Evolutionary conservation across 176 grass and related monocot genomes (phyloP), one percentile per base, ranked within the genome.

Genomic region (Bonia amplexicaulis): DNA sequence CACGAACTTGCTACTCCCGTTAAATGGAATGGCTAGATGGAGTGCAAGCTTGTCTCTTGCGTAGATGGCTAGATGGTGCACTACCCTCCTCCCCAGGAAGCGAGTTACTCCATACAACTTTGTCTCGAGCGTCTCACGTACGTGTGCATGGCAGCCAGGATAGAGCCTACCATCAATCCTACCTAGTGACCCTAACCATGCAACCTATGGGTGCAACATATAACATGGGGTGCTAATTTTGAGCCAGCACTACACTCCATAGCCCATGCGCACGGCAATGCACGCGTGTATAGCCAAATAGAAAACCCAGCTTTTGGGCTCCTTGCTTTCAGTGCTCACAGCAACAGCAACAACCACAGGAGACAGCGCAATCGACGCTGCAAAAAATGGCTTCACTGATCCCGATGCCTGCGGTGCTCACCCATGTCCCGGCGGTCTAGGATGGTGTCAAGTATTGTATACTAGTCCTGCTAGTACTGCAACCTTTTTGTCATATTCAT

Each of bases 311-410:
- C 51, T 48, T 61, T 19, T 37, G 40, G 48, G 23, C 15, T 63
- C 60, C 72, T 77, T 68, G 82, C 82, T 77, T 85, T 85, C 72
- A 85, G 82, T 11, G 82, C 82, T 52, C 48, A 15, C 70, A 74
- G 47, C 29, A 66, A 12, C 57, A 5, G 11, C 40, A 9, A 49
- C 42, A 10, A 47, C 10, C 9, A 33, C 10, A 37, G 60, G 63
- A 45, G 53, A 37, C 26, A 49, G 14, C 2, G 78, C 12, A 22
- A 52, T 25, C 11, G 27, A 80, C 20, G 60, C 74, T 11, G 37
- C 37, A 61, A 35, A 35, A 76, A 53, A 64, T 19, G 79, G 37
- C 66, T 0, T 58, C 80, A 25, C 62, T 25, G 73, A 77, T 85
- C 82, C 82, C 73, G 48, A 84, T 17, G 82, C 41, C 80, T 16